Conservation (phyloP, 495 filamentous ascomycete genomes). For the Neurospora sp. region DNA sequence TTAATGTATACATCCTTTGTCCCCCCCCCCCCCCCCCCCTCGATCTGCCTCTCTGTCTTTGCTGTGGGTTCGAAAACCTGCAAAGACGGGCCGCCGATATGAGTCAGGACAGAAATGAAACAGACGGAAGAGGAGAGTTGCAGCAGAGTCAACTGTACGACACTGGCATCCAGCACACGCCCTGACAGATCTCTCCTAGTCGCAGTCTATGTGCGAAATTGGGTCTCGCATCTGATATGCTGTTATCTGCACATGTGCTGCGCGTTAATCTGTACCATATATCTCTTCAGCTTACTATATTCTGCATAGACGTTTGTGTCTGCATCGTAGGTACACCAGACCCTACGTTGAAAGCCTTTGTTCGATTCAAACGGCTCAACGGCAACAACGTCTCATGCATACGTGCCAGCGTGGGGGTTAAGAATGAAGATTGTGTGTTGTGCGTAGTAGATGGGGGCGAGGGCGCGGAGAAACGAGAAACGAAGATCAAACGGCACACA, state of each 20-base stretch:
- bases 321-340: background rate
- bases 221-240: background rate
- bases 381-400: background rate
- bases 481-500: background rate
- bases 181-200: background rate
- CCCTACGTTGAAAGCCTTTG: background rate
- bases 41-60: background rate
- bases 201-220: background rate
- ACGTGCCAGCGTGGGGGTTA: background rate
- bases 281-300: background rate
- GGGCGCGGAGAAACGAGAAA: background rate
- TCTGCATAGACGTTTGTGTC: background rate
- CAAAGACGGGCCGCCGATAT: background rate
- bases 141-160: background rate
- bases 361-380: background rate
- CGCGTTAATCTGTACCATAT: background rate
- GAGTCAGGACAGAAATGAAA: background rate
- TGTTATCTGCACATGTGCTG: background rate
- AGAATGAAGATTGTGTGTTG: background rate
- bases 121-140: background rate
- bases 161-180: background rate
- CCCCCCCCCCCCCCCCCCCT: background rate
- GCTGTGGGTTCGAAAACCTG: background rate
- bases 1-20: too few species aligned
- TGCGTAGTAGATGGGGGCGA: background rate